phyloP scores from a whole-genome alignment of 495 filamentous ascomycete species.

The Hypoxylon lienhwacheense region DNA sequence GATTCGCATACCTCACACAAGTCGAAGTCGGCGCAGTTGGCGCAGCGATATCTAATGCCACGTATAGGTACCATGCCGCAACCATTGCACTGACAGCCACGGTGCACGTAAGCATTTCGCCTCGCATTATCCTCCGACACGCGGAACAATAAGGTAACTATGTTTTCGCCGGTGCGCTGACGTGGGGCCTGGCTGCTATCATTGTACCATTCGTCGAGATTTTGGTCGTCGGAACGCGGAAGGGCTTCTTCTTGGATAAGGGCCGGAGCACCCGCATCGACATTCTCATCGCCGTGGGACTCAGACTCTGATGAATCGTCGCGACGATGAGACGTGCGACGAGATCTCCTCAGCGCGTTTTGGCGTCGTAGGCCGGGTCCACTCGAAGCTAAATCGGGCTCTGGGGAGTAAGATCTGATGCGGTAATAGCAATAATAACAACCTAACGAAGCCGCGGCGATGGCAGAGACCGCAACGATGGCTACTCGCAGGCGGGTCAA shows the following conservation, averaged over 20 bases:
- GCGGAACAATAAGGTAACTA: slow-evolving; percentile 71
- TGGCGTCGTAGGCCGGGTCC: slow-evolving; percentile 55
- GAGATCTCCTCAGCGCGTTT: slow-evolving; percentile 58
- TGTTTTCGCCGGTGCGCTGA: slow-evolving; percentile 68
- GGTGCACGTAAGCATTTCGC: slow-evolving; percentile 86
- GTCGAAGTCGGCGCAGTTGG: slow-evolving; percentile 91
- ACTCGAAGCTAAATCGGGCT: slow-evolving; percentile 25
- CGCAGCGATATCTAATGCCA: slow-evolving; percentile 87
- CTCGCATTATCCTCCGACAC: slow-evolving; percentile 82
- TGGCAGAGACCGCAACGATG: slow-evolving; percentile 42
- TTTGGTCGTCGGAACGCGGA: slow-evolving; percentile 56
- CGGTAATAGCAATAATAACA: slow-evolving; percentile 46
- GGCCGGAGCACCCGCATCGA: slow-evolving; percentile 34
- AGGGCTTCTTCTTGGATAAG: slow-evolving; percentile 5
- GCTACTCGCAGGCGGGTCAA: slow-evolving; percentile 47
- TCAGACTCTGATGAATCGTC: slow-evolving; percentile 43
- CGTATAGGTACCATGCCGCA: slow-evolving; percentile 85
- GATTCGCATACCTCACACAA: slow-evolving; percentile 88
- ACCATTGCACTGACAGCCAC: slow-evolving; percentile 89
- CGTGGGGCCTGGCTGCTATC: slow-evolving; percentile 46
- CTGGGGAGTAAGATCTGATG: slow-evolving; percentile 14
- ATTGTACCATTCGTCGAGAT: slow-evolving; percentile 60
- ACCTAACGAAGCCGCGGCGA: slow-evolving; percentile 42
- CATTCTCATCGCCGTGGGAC: slow-evolving; percentile 52
- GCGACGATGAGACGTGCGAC: slow-evolving; percentile 39